Conservation (phyloP, 331 rosid genomes). For the Cydonia oblonga region DNA sequence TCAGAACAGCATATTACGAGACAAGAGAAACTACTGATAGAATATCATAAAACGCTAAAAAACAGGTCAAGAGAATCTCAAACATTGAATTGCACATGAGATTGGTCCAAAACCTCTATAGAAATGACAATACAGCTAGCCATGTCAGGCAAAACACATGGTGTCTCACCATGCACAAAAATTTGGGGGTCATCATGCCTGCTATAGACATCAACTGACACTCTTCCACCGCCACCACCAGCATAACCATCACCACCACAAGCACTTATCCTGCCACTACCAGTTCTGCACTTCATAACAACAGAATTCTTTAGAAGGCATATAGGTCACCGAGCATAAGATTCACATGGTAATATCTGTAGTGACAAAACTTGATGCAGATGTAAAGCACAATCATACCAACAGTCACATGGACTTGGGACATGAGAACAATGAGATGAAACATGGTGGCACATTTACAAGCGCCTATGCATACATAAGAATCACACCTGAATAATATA, state of each 20-base stretch:
- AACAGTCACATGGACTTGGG: not conserved
- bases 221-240: conserved; percentile 98
- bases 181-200: conserved; percentile 69
- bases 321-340: not conserved
- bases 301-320: conserved; percentile 9
- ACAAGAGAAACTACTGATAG: not conserved
- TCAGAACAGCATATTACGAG: not conserved
- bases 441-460: not conserved
- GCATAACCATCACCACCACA: conserved; percentile 94
- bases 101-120: not conserved
- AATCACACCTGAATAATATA: not conserved
- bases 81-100: not conserved
- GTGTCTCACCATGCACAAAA: conserved; percentile 70
- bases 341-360: not conserved
- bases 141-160: not conserved
- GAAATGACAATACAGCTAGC: not conserved
- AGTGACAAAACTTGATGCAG: not conserved
- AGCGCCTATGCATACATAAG: not conserved
- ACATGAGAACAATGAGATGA: not conserved
- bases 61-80: no score
- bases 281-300: conserved; percentile 69
- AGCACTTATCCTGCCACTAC: conserved; percentile 82
- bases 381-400: not conserved
- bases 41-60: not conserved
- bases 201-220: conserved; percentile 71